A percentile compares a stretch with the other conserved stretches of the same genome.
Conservation (phyloP, 2,329 filamentous ascomycete species). For the Decorospora gaudefroyi region DNA sequence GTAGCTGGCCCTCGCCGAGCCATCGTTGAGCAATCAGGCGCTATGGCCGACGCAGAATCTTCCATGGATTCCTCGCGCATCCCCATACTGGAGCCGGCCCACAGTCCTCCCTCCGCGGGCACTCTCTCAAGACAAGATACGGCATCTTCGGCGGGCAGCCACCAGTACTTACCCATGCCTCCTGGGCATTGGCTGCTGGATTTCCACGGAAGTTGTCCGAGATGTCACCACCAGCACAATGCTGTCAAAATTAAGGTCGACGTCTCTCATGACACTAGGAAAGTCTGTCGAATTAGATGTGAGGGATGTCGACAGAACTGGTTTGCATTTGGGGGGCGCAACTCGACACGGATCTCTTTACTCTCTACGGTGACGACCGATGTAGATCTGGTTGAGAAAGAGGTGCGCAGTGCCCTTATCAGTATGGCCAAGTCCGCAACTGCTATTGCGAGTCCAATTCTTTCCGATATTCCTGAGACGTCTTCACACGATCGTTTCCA, state of each 20-base stretch:
- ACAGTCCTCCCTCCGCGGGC: too few relatives aligned
- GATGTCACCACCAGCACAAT: conserved; percentile 36
- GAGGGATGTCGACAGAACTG: conserved; percentile 31
- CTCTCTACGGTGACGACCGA: conserved; percentile 28
- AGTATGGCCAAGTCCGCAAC: too few relatives aligned
- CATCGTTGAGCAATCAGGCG: neutral
- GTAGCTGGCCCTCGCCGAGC: conserved; percentile 10
- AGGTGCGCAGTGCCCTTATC: too few relatives aligned
- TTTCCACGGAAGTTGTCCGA: conserved; percentile 36
- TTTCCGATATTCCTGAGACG: too few relatives aligned
- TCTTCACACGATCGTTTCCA: too few relatives aligned
- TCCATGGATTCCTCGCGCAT: too few relatives aligned
- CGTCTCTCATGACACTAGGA: conserved; percentile 13
- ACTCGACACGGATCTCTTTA: conserved; percentile 33
- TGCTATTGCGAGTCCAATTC: too few relatives aligned
- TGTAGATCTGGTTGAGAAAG: conserved; percentile 19
- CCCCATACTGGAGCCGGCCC: too few relatives aligned
- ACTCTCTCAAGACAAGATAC: conserved; percentile 25
- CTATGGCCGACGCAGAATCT: too few relatives aligned
- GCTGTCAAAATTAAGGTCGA: conserved; percentile 27
- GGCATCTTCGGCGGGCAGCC: conserved; percentile 26
- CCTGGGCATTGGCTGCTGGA: conserved; percentile 28
- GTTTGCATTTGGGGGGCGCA: conserved; percentile 32
- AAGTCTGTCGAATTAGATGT: conserved; percentile 28
- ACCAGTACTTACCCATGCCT: too few relatives aligned